Conservation (phyloP, 495 filamentous ascomycete genomes). For the Terfezia boudieri region DNA sequence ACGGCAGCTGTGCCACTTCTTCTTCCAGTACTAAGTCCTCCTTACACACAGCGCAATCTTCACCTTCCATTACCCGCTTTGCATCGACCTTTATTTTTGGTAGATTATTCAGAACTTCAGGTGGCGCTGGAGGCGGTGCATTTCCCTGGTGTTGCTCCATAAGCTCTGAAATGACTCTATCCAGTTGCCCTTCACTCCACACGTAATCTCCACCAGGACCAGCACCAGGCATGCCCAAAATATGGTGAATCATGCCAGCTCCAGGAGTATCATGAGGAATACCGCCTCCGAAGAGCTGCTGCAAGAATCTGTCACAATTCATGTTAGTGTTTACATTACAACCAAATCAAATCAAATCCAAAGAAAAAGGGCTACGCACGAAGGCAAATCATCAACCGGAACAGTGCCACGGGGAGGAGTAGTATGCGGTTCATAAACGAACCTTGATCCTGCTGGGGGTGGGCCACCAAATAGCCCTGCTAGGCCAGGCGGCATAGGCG, state of each 20-base stretch:
- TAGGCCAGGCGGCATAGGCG: background rate
- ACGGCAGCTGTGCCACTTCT: slow-evolving; percentile 60
- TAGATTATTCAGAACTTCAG: slow-evolving; percentile 46
- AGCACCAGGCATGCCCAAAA: slow-evolving; percentile 6
- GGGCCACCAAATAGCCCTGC: background rate
- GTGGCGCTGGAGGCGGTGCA: slow-evolving; percentile 62
- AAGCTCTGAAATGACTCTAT: slow-evolving; percentile 66
- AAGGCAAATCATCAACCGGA: background rate
- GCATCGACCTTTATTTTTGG: slow-evolving; percentile 19
- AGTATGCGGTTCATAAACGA: too few relatives aligned
- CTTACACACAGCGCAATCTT: slow-evolving; percentile 84
- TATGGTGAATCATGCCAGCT: slow-evolving; percentile 9
- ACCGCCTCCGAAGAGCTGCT: background rate
- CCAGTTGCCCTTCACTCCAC: slow-evolving; percentile 72
- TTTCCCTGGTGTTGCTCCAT: slow-evolving; percentile 62
- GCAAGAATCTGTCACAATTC: background rate
- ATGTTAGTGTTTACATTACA: background rate
- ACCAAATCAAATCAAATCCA: background rate
- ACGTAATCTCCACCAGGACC: slow-evolving; percentile 50
- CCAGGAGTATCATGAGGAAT: slow-evolving; percentile 8
- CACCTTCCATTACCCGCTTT: slow-evolving; percentile 24
- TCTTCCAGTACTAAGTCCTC: slow-evolving; percentile 54
- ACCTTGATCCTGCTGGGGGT: too few relatives aligned
- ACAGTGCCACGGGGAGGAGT: background rate
- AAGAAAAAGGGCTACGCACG: background rate